Percentiles rank a stretch among this genome's conserved stretches.
phyloP scores from a whole-genome alignment of 192 early-diverging fungal species.

The Tieghemiomyces parasiticus region DNA sequence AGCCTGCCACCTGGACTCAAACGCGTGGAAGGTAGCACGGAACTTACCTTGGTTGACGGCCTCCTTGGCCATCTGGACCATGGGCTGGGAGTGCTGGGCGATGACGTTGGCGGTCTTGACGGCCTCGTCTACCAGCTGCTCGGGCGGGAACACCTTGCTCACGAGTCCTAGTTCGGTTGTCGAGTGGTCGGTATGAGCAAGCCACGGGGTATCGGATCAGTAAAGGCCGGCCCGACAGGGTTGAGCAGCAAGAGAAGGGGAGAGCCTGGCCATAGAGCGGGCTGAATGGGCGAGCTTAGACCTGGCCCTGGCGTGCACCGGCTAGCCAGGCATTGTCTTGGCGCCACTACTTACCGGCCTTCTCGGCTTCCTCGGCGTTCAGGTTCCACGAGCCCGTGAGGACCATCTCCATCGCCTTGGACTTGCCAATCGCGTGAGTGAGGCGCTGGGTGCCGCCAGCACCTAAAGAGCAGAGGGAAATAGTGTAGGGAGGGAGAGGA shows the following conservation, averaged over 20 bases:
- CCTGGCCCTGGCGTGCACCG: no score
- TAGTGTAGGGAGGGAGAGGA: no score
- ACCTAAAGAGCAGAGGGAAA: constrained; percentile 14
- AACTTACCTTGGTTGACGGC: constrained; percentile 70
- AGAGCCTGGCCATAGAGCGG: no score
- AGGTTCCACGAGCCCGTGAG: constrained; percentile 75
- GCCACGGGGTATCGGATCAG: no score
- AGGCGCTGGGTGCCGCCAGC: constrained; percentile 74
- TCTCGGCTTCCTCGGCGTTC: constrained; percentile 73
- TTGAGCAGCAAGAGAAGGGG: no score
- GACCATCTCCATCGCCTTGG: constrained; percentile 95
- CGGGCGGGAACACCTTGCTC: constrained; percentile 76
- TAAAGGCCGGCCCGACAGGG: no score
- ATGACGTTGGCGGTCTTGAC: constrained; percentile 83
- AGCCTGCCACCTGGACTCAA: no score
- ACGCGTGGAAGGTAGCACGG: no score
- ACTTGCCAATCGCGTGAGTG: constrained; percentile 88
- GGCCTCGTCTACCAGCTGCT: constrained; percentile 69
- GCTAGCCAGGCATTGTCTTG: no score
- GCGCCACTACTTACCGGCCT: constrained; percentile 22
- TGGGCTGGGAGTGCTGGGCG: constrained; percentile 68
- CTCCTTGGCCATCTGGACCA: constrained; percentile 92
- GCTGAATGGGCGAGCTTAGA: no score
- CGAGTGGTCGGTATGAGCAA: no score
- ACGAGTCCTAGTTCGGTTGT: constrained; percentile 68